Base-by-base conservation (phyloP, 257 asterid species). In the Echites panduratus region DNA sequence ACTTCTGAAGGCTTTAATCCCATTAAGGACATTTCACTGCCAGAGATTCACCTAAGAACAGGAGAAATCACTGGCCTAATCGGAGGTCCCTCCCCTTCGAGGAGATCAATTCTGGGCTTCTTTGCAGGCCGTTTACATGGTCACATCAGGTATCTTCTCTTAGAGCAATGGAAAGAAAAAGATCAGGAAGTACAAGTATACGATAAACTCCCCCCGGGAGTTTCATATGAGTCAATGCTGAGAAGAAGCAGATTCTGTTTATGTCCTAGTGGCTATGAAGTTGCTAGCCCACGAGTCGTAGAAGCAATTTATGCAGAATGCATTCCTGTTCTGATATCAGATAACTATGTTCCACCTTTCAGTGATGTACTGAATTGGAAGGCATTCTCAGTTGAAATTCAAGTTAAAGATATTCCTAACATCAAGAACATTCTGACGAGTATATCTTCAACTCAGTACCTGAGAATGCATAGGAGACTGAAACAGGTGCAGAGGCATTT, bases 1-100 rank as follows among this genome's bases (percentile, higher is more conserved):
- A 92, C 87, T 1, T 92, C 96, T 0, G 97, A 92, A 79, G 95
- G 96, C 35, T 92, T 89, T 78, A 87, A 88, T 70, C 96, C 96
- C 13, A 74, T 76, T 5, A 91, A 88, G 75, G 97, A 91, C 43
- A 95, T 81, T 11, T 58, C 97, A 0, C 52, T 91, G 48, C 93
- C 96, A 0, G 97, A 91, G 67, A 84, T 91, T 76, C 85, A 89
- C 81, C 95, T 91, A 75, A 87, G 84, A 76, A 87, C 91, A 0
- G 95, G 90, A 0, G 87, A 83, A 32, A 73, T 88, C 47, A 73
- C 84, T 32, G 92, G 95, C n/a, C 88, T 89, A 0, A 26, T 89
- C 0, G 96, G 96, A 4, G 97, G 97, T 0, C 85, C 84, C 0
- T 87, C 96, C 0, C 95, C 97, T 0, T 75, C 86, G 7, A 68